These are phyloP conservation scores for Arabis hirsuta DNA, from an alignment of 345 rosid genomes.

Conservation along the genomic window DNA sequence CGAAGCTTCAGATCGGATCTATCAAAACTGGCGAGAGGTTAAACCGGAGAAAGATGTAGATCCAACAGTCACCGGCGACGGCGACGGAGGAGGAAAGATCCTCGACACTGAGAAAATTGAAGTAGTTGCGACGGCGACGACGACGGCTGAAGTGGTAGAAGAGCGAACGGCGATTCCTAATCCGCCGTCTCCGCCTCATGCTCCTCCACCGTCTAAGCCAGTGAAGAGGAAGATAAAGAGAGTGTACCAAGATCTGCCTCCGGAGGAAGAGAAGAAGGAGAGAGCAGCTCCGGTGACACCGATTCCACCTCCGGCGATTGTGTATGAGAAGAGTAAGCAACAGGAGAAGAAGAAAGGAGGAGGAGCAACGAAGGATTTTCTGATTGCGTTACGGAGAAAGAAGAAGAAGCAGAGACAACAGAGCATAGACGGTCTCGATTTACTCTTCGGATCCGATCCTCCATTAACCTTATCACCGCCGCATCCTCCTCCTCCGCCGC, in stretches of 20 bases:
- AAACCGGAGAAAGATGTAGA: conserved; percentile 27
- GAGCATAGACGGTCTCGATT: conserved; percentile 79
- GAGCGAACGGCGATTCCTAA: neutral
- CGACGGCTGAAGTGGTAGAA: conserved; percentile 19
- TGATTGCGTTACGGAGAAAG: conserved; percentile 54
- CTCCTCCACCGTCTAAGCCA: conserved; percentile 34
- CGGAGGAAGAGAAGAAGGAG: conserved; percentile 26
- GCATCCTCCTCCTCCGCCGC: conserved; percentile 52
- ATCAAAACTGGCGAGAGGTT: conserved; percentile 29
- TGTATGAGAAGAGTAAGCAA: conserved; percentile 35
- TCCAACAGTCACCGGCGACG: neutral
- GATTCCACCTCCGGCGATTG: conserved; percentile 38
- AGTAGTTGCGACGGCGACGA: conserved; percentile 28
- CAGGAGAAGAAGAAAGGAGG: conserved; percentile 66
- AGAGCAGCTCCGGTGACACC: conserved; percentile 33
- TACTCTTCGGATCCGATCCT: conserved; percentile 52
- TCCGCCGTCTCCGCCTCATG: conserved; percentile 34
- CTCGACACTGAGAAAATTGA: conserved; percentile 22
- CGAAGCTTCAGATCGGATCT: conserved; percentile 41
- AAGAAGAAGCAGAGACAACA: conserved; percentile 78
- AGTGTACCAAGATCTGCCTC: conserved; percentile 38
- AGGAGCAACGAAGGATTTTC: conserved; percentile 63
- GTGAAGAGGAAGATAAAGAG: conserved; percentile 34
- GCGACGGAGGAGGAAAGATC: conserved; percentile 28
- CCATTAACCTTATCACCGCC: conserved; percentile 41